Evolutionary conservation across 164 flowering plant species (phyloP).

Genomic region (Stephania cephalantha): DNA sequence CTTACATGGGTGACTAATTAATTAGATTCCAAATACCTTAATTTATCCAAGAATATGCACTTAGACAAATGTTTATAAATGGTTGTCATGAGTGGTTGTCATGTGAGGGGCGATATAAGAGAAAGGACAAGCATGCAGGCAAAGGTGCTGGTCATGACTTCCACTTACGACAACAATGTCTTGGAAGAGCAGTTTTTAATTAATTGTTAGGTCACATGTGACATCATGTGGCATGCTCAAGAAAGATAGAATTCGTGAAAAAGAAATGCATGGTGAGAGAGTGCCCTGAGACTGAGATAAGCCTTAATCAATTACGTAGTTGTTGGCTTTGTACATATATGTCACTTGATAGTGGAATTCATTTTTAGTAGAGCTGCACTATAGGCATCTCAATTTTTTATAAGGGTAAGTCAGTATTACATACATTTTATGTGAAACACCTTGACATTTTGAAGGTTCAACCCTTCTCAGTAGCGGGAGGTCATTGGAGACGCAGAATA

Average conservation of each 20-base stretch:
- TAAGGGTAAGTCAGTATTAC: no score
- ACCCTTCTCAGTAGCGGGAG: no score
- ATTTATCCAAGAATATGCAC: not conserved
- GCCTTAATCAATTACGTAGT: no score
- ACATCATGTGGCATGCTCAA: constrained; percentile 4
- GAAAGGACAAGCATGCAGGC: not conserved
- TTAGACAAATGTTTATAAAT: not conserved
- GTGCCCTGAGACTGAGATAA: no score
- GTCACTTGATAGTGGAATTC: no score
- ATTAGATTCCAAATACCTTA: not conserved
- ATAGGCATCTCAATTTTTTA: no score
- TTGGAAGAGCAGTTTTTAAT: not conserved
- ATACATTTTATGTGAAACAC: no score
- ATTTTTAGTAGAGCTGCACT: no score
- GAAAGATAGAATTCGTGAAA: not conserved
- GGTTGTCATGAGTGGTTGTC: not conserved
- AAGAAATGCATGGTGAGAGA: not conserved
- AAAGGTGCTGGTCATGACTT: not conserved
- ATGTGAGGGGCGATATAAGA: not conserved
- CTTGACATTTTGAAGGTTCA: no score
- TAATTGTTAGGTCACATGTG: not conserved
- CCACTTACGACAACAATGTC: not conserved
- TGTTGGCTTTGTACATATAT: no score
- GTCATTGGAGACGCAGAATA: no score
- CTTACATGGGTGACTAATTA: not conserved